A percentile compares a stretch with the other conserved stretches of the same genome.
phyloP scores from a whole-genome alignment of 176 grass and related monocot genomes.

The Aegilops longissima region DNA sequence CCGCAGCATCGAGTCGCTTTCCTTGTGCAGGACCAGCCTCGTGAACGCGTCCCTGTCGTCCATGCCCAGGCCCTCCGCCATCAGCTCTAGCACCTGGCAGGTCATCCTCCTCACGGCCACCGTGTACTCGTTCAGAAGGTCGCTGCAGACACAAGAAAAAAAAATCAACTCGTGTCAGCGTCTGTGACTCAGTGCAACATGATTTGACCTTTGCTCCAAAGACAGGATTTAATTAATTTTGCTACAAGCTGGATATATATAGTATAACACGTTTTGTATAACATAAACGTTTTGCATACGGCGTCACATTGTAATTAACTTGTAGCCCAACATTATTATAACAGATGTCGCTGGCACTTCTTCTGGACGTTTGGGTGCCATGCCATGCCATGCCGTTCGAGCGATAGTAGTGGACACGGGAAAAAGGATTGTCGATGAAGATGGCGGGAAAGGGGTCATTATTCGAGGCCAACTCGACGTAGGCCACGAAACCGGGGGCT shows the following conservation, averaged over 20 bases:
- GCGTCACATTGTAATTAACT: too few species aligned
- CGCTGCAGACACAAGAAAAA: background rate
- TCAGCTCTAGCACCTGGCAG: slow-evolving; percentile 56
- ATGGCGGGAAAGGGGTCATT: background rate
- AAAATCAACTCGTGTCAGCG: background rate
- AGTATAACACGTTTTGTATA: too few species aligned
- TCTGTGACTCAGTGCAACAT: background rate
- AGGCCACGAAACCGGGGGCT: background rate
- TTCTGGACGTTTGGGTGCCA: too few species aligned
- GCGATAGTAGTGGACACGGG: background rate
- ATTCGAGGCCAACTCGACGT: slow-evolving; percentile 9
- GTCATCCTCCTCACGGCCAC: slow-evolving; percentile 47
- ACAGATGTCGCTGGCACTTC: too few species aligned
- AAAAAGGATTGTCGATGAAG: background rate
- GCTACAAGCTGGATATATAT: too few species aligned
- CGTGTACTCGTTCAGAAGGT: slow-evolving; percentile 56
- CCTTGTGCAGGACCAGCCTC: slow-evolving; percentile 39
- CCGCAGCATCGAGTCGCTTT: slow-evolving; percentile 65
- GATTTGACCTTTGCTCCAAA: background rate
- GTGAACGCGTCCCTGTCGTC: slow-evolving; percentile 21
- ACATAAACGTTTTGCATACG: too few species aligned
- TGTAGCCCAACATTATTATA: too few species aligned
- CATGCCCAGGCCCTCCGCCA: slow-evolving; percentile 59
- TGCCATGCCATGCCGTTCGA: background rate
- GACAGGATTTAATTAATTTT: too few species aligned